Evolutionary conservation across 2,329 filamentous ascomycete genomes (phyloP).

Genomic region (Paecilomyces dactylethromorphus): DNA sequence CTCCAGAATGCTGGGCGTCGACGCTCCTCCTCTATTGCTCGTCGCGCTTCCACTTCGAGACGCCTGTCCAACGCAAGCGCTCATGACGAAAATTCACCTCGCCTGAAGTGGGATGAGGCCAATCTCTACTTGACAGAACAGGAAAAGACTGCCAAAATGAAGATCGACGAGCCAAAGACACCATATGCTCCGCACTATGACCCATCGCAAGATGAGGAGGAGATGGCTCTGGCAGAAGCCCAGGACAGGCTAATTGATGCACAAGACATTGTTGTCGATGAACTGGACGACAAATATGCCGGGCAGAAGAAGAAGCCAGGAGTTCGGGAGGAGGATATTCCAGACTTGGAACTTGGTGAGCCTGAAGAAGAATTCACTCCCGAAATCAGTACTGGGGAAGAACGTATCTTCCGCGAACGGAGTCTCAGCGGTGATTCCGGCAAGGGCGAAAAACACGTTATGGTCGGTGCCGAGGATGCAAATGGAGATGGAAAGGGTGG

Average conservation of each 20-base stretch:
- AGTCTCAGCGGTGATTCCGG: slow-evolving; percentile 34
- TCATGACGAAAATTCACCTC: slow-evolving; percentile 57
- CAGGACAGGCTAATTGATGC: slow-evolving; percentile 53
- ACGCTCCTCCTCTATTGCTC: slow-evolving; percentile 69
- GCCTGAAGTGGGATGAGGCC: slow-evolving; percentile 96
- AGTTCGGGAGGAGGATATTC: slow-evolving; percentile 69
- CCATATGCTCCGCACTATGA: slow-evolving; percentile 92
- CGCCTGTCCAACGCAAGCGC: slow-evolving; percentile 58
- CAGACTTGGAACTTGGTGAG: slow-evolving; percentile 84
- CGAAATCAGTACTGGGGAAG: slow-evolving; percentile 25
- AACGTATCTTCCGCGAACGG: slow-evolving; percentile 38
- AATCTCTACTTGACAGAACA: slow-evolving; percentile 97
- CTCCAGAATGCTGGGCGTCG: slow-evolving; percentile 87
- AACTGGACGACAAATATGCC: slow-evolving; percentile 49
- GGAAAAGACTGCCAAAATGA: slow-evolving; percentile 93
- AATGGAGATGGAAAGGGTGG: slow-evolving; percentile 29
- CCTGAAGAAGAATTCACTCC: slow-evolving; percentile 65
- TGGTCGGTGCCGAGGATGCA: slow-evolving; percentile 54
- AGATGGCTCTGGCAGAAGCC: slow-evolving; percentile 36
- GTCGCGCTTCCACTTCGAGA: slow-evolving; percentile 58
- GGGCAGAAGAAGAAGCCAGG: slow-evolving; percentile 35
- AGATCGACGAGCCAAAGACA: slow-evolving; percentile 97
- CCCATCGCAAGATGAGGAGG: slow-evolving; percentile 77
- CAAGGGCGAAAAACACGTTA: slow-evolving; percentile 65
- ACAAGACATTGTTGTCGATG: slow-evolving; percentile 62